phyloP scores from a whole-genome alignment of 495 filamentous ascomycete genomes.

The Penicillium egyptiacum region DNA sequence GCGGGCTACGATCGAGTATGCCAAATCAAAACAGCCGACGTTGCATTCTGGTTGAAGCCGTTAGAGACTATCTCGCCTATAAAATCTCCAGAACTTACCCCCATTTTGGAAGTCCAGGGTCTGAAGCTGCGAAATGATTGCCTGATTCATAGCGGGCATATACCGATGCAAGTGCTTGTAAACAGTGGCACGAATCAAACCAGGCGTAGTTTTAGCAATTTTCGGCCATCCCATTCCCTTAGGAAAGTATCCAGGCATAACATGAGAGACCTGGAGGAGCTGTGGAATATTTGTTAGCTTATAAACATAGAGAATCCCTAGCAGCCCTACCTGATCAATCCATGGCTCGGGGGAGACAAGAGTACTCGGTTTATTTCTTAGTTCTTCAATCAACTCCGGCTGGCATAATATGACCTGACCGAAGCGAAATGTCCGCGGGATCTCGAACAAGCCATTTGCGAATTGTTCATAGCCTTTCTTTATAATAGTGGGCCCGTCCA shows the following conservation, averaged over 20 bases:
- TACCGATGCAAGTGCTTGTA: constrained; percentile 25
- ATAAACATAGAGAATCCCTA: neutral
- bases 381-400: constrained; percentile 24
- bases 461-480: constrained; percentile 20
- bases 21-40: constrained; percentile 25
- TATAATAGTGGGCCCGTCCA: constrained; percentile 24
- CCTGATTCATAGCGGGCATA: constrained; percentile 24
- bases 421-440: constrained; percentile 30
- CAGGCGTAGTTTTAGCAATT: constrained; percentile 28
- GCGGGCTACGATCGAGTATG: constrained; percentile 29
- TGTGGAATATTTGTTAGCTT: neutral
- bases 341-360: constrained; percentile 28
- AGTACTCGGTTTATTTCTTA: constrained; percentile 18
- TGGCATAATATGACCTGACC: constrained; percentile 27
- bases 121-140: constrained; percentile 21
- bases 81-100: constrained; percentile 9
- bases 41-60: constrained; percentile 17
- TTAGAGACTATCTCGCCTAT: neutral
- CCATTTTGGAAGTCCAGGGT: constrained; percentile 9
- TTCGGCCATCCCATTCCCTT: constrained; percentile 24
- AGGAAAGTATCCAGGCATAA: constrained; percentile 32
- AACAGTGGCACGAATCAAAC: constrained; percentile 26
- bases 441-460: constrained; percentile 22
- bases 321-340: constrained; percentile 28
- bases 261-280: constrained; percentile 30